Conservation (phyloP, 371 early-diverging fungal genomes). For the Mucor mucedo region DNA sequence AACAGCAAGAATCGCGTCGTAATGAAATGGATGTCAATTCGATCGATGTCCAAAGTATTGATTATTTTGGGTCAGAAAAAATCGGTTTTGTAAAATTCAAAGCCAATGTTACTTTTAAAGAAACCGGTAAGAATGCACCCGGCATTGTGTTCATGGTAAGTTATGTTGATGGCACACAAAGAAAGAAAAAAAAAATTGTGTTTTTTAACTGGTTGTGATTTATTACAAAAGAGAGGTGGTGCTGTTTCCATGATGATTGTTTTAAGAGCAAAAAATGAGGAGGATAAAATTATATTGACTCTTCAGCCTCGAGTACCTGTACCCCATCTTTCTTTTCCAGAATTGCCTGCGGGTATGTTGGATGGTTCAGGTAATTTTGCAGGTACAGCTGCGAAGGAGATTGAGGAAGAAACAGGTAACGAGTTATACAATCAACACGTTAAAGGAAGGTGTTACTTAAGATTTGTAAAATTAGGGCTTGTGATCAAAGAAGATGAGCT, state of each 20-base stretch:
- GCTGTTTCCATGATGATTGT: conserved; percentile 76
- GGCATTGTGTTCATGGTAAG: conserved; percentile 82
- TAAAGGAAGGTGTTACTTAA: background rate
- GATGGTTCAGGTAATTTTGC: conserved; percentile 80
- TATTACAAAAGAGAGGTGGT: conserved; percentile 66
- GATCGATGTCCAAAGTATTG: conserved; percentile 72
- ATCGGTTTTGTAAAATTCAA: conserved; percentile 82
- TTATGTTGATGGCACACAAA: background rate
- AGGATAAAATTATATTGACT: conserved; percentile 66
- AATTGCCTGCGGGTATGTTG: conserved; percentile 90
- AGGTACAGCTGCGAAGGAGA: conserved; percentile 70
- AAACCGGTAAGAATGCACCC: conserved; percentile 63
- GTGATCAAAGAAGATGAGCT: conserved; percentile 65
- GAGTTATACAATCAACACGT: background rate
- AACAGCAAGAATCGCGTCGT: conserved; percentile 46
- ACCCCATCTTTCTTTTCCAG: conserved; percentile 63
- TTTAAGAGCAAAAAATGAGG: conserved; percentile 45
- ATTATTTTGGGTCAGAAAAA: conserved; percentile 64
- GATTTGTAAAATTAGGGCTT: conserved; percentile 48
- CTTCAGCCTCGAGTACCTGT: conserved; percentile 80
- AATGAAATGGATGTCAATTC: conserved; percentile 46
- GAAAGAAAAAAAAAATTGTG: too few species aligned
- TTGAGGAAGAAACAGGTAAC: conserved; percentile 68
- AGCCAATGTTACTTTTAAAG: conserved; percentile 56
- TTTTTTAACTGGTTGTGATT: background rate